Percentiles rank a stretch among this genome's conserved stretches.
phyloP scores from a whole-genome alignment of 2,329 filamentous ascomycete genomes.

The Phaeosphaeria sp. region DNA sequence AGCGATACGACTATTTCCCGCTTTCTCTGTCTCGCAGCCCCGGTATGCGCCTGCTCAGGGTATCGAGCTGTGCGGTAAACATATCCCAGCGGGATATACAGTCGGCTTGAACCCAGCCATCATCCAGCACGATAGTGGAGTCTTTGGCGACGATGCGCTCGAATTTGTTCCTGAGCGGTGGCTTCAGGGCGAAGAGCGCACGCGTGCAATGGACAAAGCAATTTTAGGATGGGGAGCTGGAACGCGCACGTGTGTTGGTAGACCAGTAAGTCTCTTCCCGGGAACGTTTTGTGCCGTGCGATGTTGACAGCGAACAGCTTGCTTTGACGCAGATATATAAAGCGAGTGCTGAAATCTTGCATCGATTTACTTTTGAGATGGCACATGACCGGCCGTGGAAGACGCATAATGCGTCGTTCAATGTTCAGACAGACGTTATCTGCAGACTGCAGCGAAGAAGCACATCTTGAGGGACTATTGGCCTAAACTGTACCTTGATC shows the following conservation, averaged over 20 bases:
- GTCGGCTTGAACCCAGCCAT: conserved; percentile 78
- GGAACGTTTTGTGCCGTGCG: background rate
- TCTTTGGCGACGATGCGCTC: conserved; percentile 72
- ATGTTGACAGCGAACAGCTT: conserved; percentile 13
- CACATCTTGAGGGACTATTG: background rate
- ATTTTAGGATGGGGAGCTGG: conserved; percentile 77
- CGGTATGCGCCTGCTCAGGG: conserved; percentile 71
- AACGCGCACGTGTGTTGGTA: conserved; percentile 69
- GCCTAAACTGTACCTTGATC: too few relatives aligned
- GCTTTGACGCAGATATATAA: conserved; percentile 15
- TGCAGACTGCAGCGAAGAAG: conserved; percentile 3
- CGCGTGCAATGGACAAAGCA: conserved; percentile 69
- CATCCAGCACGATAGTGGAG: conserved; percentile 68
- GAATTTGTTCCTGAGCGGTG: conserved; percentile 72
- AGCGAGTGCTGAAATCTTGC: conserved; percentile 10
- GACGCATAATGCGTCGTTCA: conserved; percentile 24
- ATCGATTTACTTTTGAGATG: conserved; percentile 8
- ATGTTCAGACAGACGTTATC: conserved; percentile 23
- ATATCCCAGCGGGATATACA: conserved; percentile 71
- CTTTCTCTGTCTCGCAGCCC: conserved; percentile 73
- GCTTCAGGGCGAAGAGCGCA: conserved; percentile 58
- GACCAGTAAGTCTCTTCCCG: conserved; percentile 50
- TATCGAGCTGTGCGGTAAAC: conserved; percentile 65
- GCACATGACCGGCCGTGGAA: conserved; percentile 14
- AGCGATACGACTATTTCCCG: conserved; percentile 75